A percentile compares a stretch with the other conserved stretches of the same genome.
phyloP scores from a whole-genome alignment of 1,284 basidiomycete species.

The Rhizoctonia solani region DNA sequence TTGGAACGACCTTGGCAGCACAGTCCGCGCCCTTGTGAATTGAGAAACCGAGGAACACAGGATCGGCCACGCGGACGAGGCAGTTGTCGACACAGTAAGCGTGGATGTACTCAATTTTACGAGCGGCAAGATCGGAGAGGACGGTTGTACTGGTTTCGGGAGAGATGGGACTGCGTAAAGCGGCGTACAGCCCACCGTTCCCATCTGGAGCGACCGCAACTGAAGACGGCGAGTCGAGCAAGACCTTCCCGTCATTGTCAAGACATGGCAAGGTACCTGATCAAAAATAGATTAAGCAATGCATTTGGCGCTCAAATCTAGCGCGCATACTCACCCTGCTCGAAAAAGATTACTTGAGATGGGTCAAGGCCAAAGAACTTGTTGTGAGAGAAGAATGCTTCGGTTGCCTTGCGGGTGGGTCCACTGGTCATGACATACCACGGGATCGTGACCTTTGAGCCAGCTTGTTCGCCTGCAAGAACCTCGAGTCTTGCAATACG shows the following conservation, averaged over 20 bases:
- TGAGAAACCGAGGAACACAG: conserved; percentile 93
- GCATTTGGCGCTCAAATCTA: conserved; percentile 11
- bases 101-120: conserved; percentile 88
- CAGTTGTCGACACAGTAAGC: conserved; percentile 99
- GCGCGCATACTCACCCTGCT: conserved; percentile 85
- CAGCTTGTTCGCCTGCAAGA: conserved; percentile 65
- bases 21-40: conserved; percentile 84
- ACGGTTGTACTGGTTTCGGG: conserved; percentile 70
- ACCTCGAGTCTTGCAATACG: conserved; percentile 83
- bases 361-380: conserved; percentile 82
- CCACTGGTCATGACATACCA: conserved; percentile 99
- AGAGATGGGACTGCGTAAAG: conserved; percentile 78
- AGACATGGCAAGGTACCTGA: conserved; percentile 94
- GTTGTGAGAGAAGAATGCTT: conserved; percentile 81
- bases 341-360: conserved; percentile 89
- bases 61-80: conserved; percentile 96
- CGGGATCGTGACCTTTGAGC: conserved; percentile 66
- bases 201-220: conserved; percentile 96
- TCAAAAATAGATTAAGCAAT: conserved; percentile 34
- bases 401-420: conserved; percentile 87
- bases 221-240: conserved; percentile 77
- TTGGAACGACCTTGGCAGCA: conserved; percentile 96
- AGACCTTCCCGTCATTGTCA: conserved; percentile 90
- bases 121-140: conserved; percentile 77
- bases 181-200: conserved; percentile 96